phyloP scores from a whole-genome alignment of 352 stramenopile genomes.

The Phytopythium chamaehyphon region DNA sequence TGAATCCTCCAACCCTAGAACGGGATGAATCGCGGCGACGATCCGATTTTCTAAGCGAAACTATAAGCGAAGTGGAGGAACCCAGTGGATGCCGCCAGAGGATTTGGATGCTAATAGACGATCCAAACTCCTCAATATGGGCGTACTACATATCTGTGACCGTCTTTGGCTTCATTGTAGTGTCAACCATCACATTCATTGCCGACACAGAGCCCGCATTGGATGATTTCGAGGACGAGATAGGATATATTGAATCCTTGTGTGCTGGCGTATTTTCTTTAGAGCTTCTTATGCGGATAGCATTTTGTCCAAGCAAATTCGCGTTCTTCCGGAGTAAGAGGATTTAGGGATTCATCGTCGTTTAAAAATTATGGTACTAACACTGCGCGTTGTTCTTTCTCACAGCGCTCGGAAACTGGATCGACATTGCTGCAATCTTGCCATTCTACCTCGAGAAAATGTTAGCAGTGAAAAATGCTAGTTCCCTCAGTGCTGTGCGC shows the following conservation, averaged over 20 bases:
- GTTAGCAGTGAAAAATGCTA: slow-evolving; percentile 58
- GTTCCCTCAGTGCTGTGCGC: slow-evolving; percentile 66
- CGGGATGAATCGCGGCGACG: slow-evolving; percentile 10
- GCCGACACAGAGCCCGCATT: slow-evolving; percentile 54
- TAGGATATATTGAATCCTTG: slow-evolving; percentile 39
- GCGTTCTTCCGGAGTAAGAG: slow-evolving; percentile 45
- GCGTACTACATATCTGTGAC: slow-evolving; percentile 64
- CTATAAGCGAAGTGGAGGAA: slow-evolving; percentile 6
- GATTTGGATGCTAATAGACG: slow-evolving; percentile 59
- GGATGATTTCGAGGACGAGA: slow-evolving; percentile 21
- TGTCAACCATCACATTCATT: slow-evolving; percentile 70
- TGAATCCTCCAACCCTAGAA: not conserved
- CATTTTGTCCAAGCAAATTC: slow-evolving; percentile 42
- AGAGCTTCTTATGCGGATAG: slow-evolving; percentile 49
- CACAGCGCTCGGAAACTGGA: slow-evolving; percentile 69
- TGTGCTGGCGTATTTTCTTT: slow-evolving; percentile 57
- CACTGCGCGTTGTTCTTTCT: not conserved
- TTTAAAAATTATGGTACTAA: not conserved
- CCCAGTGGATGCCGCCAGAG: slow-evolving; percentile 11
- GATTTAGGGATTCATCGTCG: not conserved
- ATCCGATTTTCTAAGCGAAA: not conserved
- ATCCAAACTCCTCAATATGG: slow-evolving; percentile 52
- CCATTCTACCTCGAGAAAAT: slow-evolving; percentile 82
- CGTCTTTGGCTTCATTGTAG: slow-evolving; percentile 59
- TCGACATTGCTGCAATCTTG: slow-evolving; percentile 81